These are phyloP conservation scores for Dactylellina haptotyla DNA, from an alignment of 2,329 filamentous ascomycete species.

Conservation along the genomic window DNA sequence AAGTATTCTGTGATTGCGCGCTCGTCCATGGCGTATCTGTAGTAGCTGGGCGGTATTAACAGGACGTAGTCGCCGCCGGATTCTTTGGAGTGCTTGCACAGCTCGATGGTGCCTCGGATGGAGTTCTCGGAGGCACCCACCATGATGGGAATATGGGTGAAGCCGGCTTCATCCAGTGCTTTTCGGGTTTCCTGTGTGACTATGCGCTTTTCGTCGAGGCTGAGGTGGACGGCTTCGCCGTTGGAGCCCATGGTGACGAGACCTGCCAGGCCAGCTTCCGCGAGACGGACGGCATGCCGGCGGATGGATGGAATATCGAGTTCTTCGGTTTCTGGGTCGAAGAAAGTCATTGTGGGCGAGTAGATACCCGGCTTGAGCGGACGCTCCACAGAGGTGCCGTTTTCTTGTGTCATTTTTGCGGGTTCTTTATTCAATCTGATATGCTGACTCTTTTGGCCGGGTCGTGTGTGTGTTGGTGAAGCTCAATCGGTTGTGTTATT, in stretches of 20 bases:
- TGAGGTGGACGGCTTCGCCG: slow-evolving; percentile 82
- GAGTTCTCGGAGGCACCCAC: slow-evolving; percentile 80
- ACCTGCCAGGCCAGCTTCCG: slow-evolving; percentile 75
- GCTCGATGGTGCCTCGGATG: slow-evolving; percentile 75
- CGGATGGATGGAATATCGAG: slow-evolving; percentile 72
- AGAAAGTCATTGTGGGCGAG: slow-evolving; percentile 79
- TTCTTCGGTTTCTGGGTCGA: slow-evolving; percentile 72
- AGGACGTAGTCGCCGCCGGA: slow-evolving; percentile 79
- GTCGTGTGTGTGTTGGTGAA: slow-evolving; percentile 34
- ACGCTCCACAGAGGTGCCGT: slow-evolving; percentile 43
- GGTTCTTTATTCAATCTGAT: neutral
- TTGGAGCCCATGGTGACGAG: slow-evolving; percentile 83
- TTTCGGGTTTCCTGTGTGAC: slow-evolving; percentile 76
- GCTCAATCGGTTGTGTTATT: slow-evolving; percentile 29
- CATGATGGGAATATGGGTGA: slow-evolving; percentile 74
- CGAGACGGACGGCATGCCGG: slow-evolving; percentile 74
- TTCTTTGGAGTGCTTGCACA: slow-evolving; percentile 74
- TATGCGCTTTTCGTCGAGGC: slow-evolving; percentile 73
- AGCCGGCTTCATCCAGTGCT: slow-evolving; percentile 75
- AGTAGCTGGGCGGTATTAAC: slow-evolving; percentile 80
- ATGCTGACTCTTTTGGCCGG: neutral
- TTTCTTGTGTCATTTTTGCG: slow-evolving; percentile 46
- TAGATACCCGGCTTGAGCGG: slow-evolving; percentile 68
- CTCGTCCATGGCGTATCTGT: slow-evolving; percentile 71
- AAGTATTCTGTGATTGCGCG: slow-evolving; percentile 72